These are phyloP conservation scores for Limonium bicolor DNA, from an alignment of 148 eudicot species.

Conservation along the genomic window DNA sequence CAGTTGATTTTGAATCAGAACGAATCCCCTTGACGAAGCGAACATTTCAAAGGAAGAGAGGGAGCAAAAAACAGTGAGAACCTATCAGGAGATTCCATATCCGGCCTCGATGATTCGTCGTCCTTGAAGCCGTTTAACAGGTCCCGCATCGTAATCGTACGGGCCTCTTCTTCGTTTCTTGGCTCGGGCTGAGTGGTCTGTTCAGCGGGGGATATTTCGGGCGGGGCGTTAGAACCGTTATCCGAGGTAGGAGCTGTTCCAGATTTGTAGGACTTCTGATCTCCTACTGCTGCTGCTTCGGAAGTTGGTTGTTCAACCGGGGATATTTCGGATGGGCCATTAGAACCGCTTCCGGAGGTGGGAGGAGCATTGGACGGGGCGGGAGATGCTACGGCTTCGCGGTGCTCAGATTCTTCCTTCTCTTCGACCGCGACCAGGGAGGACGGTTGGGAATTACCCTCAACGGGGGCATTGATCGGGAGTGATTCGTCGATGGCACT, in stretches of 20 bases:
- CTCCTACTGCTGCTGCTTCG: neutral
- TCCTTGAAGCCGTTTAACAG: slow-evolving; percentile 52
- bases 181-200: slow-evolving; percentile 11
- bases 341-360: no score
- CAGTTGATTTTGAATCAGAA: no score
- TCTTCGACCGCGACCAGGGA: neutral
- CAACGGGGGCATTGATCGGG: no score
- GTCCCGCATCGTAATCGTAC: slow-evolving; percentile 71
- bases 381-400: no score
- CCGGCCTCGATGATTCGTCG: slow-evolving; percentile 23
- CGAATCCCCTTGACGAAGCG: no score
- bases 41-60: neutral
- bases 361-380: no score
- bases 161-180: slow-evolving; percentile 22
- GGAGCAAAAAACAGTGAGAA: neutral
- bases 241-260: neutral
- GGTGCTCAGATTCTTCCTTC: neutral
- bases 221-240: neutral
- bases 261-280: neutral
- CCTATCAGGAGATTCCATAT: slow-evolving; percentile 36
- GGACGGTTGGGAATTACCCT: no score
- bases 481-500: neutral
- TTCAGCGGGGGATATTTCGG: neutral
- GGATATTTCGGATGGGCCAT: neutral
- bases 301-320: neutral